Base-by-base conservation (phyloP, 176 grass and related monocot species). In the Metroxylon sagu region DNA sequence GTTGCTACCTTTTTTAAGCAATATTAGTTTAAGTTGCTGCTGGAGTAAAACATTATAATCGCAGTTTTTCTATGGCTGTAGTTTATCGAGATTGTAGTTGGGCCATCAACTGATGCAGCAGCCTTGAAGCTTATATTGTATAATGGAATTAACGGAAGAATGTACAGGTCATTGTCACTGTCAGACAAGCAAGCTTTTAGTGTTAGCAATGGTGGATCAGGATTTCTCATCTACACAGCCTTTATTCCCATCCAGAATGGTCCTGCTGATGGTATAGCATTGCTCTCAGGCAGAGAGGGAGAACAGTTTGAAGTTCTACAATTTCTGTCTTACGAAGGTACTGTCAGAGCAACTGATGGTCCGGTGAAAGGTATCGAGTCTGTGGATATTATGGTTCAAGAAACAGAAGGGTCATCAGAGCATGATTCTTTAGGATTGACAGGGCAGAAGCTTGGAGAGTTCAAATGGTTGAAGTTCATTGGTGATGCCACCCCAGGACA, bases 261-360 rank as follows among this genome's bases (percentile, higher is more conserved):
- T 64, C 72, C 66, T 18, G 60, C 66, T n/a, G 72, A 81, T 61
- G 60, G 79, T 60, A 71, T 81, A 55, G 65, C 72, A 52, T 56
- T 75, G 62, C 21, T 81, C 26, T 61, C 61, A 57, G 4, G 5
- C 25, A 70, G 8, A 60, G 67, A 48, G 3, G 14, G 16, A 62
- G 49, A 16, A 35, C 8, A 70, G 28, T 50, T 18, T 49, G 54
- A 75, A 65, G 54, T 60, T 7, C 52, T 71, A 25, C 53, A 75
- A 25, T 75, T 81, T 75, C 4, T 81, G 25, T 81, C 78, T 7
- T 81, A 75, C 12, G 66, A 70, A 61, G 71, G 78, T 18, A 49
- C 19, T 14, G 1, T 81, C 52, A 52, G 18, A 70, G 71, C 71
- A 60, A n/a, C 17, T 18, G 59, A 81, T 81, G 66, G 78, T n/a